Evolutionary conservation across 73 alveolate genomes (phyloP).

Genomic region (Strombidium stylifer): DNA sequence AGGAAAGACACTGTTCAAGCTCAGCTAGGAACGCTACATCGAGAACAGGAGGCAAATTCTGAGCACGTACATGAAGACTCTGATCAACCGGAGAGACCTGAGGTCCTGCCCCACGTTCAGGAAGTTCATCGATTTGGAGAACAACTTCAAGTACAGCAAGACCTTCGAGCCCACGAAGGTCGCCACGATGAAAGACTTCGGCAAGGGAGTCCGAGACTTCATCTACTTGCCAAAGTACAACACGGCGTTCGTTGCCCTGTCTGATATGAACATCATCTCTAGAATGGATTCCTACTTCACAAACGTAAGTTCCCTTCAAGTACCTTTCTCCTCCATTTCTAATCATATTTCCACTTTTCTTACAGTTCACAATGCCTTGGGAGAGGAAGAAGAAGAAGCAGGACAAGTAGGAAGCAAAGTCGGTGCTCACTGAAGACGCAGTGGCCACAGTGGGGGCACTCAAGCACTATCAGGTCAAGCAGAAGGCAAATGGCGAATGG

Average conservation of each 20-base stretch:
- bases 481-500: conserved; percentile 64
- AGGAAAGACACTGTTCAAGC: conserved; percentile 64
- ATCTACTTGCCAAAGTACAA: conserved; percentile 57
- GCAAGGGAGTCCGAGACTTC: conserved; percentile 80
- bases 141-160: conserved; percentile 68
- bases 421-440: conserved; percentile 13
- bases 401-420: no score
- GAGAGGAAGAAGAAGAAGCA: conserved; percentile 47
- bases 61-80: conserved; percentile 49
- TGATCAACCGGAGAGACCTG: conserved; percentile 46
- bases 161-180: conserved; percentile 67
- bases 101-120: conserved; percentile 49
- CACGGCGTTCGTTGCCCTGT: conserved; percentile 54
- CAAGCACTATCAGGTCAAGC: conserved; percentile 55
- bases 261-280: conserved; percentile 75
- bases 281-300: conserved; percentile 67
- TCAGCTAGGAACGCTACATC: conserved; percentile 57
- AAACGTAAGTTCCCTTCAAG: no score
- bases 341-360: neutral
- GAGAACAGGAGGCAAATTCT: conserved; percentile 75
- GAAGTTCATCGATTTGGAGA: conserved; percentile 71
- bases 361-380: conserved; percentile 62
- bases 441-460: conserved; percentile 70
- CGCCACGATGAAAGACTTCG: conserved; percentile 60
- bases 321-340: neutral